Conservation (phyloP, 345 rosid species). For the Gossypium stocksii region DNA sequence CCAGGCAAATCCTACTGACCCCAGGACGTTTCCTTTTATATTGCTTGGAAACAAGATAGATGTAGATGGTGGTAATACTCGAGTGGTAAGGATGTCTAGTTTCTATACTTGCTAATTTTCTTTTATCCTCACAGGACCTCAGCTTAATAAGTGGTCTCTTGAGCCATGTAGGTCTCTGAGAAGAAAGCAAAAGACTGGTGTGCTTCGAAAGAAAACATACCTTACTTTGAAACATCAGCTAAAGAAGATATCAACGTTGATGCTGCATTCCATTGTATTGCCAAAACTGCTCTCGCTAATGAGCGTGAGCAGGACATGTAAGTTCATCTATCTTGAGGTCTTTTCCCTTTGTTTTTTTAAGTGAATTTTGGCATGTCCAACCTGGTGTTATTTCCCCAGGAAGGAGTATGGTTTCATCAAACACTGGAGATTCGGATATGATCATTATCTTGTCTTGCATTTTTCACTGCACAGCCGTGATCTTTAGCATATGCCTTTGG, state of each 20-base stretch:
- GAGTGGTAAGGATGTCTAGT: slow-evolving; percentile 62
- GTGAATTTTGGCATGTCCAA: not conserved
- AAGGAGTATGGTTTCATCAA: slow-evolving; percentile 10
- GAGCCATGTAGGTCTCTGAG: slow-evolving; percentile 66
- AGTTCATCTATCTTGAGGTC: slow-evolving; percentile 23
- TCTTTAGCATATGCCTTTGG: not conserved
- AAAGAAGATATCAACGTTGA: slow-evolving; percentile 93
- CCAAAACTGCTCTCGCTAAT: slow-evolving; percentile 77
- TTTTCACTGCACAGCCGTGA: not conserved
- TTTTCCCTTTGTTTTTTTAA: not conserved
- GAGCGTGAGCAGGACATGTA: slow-evolving; percentile 90
- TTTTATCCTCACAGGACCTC: not conserved
- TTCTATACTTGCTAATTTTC: not conserved
- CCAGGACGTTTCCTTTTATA: slow-evolving; percentile 72
- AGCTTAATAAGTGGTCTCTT: not conserved
- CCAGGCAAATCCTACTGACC: slow-evolving; percentile 84
- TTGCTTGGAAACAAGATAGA: slow-evolving; percentile 97
- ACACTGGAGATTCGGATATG: not conserved
- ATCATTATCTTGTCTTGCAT: slow-evolving; percentile 1
- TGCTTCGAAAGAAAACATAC: slow-evolving; percentile 75
- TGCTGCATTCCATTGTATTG: slow-evolving; percentile 69
- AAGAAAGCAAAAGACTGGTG: slow-evolving; percentile 99
- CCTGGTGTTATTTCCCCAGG: slow-evolving; percentile 68
- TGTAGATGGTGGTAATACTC: slow-evolving; percentile 95
- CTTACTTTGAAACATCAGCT: slow-evolving; percentile 93